Base-by-base conservation (phyloP, 1,139 yeast genomes). In the Pichia kudriavzevii region DNA sequence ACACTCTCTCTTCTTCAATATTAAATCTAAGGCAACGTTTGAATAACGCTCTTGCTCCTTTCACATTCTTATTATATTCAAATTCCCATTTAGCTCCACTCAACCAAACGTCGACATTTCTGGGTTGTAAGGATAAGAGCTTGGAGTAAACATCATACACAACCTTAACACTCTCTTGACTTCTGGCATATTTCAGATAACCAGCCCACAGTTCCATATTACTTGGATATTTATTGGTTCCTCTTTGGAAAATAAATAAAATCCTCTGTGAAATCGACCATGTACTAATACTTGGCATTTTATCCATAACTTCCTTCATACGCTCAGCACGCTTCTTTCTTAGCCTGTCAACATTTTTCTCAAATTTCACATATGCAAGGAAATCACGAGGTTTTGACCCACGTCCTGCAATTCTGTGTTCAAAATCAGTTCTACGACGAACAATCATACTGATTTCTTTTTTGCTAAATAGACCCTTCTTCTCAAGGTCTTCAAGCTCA, bases 371-470 rank as follows among this genome's bases (percentile, higher is more conserved):
- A 56, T 91, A 93, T 47, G 72, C 71, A 41, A 85, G 55, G 54
- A 78, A 93, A 56, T 91, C 98, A 40, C 74, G 65, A 5, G 87
- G 74, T 46, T 72, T 77, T 15, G 91, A 74, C 2, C 94, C 94
- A 58, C 97, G 70, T 29, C 94, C 87, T 34, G 75, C 75, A 38
- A 93, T 73, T 43, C 95, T 65, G 58, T 91, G 95, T 60, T 93
- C 99, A 50, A 87, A 91, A 59, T 88, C 96, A 0, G 97, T 88
- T 61, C 98, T 73, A 55, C 87, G 75, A 61, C 91, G 78, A 88
- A 91, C 85, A 42, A 93, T 81, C 66, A 75, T 71, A 34, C 80
- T 77, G 47, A 87, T 76, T 58, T 93, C 98, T 50, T 73, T 72
- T 51, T 79, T 76, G 26, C 72, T 78, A 57, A 91, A 93, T 13